A percentile compares a stretch with the other conserved stretches of the same genome.
phyloP scores from a whole-genome alignment of 2,329 filamentous ascomycete species.

The Talaromyces atroroseus region DNA sequence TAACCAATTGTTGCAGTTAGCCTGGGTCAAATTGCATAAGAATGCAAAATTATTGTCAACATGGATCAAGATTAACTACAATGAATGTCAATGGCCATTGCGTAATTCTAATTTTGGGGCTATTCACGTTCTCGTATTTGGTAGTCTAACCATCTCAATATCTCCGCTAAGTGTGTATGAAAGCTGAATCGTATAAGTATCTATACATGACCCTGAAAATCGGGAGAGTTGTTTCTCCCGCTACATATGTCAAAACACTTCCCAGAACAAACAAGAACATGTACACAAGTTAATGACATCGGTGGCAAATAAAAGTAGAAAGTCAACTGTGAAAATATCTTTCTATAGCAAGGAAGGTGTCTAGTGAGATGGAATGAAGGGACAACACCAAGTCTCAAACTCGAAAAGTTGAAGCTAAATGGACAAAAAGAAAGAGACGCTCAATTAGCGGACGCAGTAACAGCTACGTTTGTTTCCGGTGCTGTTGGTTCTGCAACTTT shows the following conservation, averaged over 20 bases:
- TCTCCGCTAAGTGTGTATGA: too few species aligned
- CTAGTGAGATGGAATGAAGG: not conserved
- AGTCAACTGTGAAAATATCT: not conserved
- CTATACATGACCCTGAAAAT: too few species aligned
- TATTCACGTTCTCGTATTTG: too few species aligned
- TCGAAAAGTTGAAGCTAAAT: not conserved
- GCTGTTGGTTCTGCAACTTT: not conserved
- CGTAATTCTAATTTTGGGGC: too few species aligned
- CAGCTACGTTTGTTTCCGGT: not conserved
- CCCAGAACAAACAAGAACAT: not conserved
- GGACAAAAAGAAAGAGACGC: not conserved
- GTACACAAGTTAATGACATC: not conserved
- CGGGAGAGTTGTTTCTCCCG: not conserved
- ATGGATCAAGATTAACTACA: not conserved
- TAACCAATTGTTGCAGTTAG: constrained; percentile 36
- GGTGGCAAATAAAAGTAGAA: not conserved
- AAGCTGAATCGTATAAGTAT: too few species aligned
- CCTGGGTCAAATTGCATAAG: too few species aligned
- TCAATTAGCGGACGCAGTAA: constrained; percentile 2
- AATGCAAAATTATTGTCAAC: too few species aligned
- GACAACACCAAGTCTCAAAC: not conserved
- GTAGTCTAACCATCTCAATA: too few species aligned
- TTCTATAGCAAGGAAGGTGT: not conserved
- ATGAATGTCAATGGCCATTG: too few species aligned
- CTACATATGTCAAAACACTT: not conserved